phyloP scores from a whole-genome alignment of 805 yeast genomes.

The Komagataella mondaviorum region DNA sequence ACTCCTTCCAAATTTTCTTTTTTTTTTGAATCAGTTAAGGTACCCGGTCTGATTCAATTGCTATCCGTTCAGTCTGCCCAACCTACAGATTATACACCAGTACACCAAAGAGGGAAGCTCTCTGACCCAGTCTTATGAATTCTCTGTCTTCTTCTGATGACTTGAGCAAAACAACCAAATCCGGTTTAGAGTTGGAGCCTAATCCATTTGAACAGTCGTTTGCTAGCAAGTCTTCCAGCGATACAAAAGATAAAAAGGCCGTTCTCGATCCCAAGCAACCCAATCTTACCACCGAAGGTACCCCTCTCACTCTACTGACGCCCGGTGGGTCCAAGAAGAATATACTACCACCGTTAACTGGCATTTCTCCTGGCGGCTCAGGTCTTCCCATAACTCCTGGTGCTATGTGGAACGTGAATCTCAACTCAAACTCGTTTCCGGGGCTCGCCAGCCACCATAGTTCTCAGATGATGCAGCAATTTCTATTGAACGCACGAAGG shows the following conservation, averaged over 20 bases:
- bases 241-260: constrained; percentile 1
- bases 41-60: not conserved
- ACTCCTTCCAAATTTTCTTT: not conserved
- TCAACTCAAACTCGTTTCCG: not conserved
- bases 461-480: not conserved
- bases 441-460: not conserved
- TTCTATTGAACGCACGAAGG: constrained; percentile 17
- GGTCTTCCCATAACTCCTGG: constrained; percentile 41
- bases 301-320: constrained; percentile 19
- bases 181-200: constrained; percentile 48
- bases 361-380: constrained; percentile 30
- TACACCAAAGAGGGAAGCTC: not conserved
- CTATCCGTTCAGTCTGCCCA: not conserved
- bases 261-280: not conserved
- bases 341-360: constrained; percentile 32
- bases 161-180: constrained; percentile 1
- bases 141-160: not conserved
- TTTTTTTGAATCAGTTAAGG: not conserved
- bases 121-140: not conserved
- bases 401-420: constrained; percentile 6
- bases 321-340: constrained; percentile 35
- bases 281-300: not conserved
- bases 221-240: constrained; percentile 24
- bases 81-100: not conserved
- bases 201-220: constrained; percentile 93